These are phyloP conservation scores for Talaromyces nanjingensis DNA, from an alignment of 495 filamentous ascomycete species.

Conservation along the genomic window DNA sequence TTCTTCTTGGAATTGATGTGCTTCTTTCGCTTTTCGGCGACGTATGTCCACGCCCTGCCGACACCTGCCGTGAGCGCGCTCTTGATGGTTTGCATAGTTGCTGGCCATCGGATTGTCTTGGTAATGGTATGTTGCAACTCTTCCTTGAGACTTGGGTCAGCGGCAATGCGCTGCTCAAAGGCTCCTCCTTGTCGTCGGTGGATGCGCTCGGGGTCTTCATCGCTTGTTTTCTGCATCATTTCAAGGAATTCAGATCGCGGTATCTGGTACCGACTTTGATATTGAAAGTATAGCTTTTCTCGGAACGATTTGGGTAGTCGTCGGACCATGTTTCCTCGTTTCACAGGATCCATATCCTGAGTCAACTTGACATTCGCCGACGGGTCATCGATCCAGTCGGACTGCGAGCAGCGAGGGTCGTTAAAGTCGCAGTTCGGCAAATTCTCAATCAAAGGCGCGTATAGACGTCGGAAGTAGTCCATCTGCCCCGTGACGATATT, in stretches of 20 bases:
- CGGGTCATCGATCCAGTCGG: conserved; percentile 61
- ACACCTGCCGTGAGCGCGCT: conserved; percentile 70
- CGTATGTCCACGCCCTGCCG: conserved; percentile 60
- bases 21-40: conserved; percentile 79
- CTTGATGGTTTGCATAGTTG: conserved; percentile 77
- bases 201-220: conserved; percentile 59
- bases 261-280: conserved; percentile 82
- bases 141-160: conserved; percentile 54
- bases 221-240: conserved; percentile 66
- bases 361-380: conserved; percentile 52
- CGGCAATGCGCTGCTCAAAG: conserved; percentile 81
- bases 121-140: conserved; percentile 69
- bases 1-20: conserved; percentile 28
- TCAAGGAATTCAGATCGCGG: conserved; percentile 75
- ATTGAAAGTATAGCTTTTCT: conserved; percentile 84
- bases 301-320: conserved; percentile 84
- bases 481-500: conserved; percentile 93
- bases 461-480: conserved; percentile 81
- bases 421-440: conserved; percentile 82
- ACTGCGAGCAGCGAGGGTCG: conserved; percentile 54
- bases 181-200: conserved; percentile 68
- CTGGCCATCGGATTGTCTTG: conserved; percentile 86
- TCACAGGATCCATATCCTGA: conserved; percentile 88
- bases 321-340: conserved; percentile 91
- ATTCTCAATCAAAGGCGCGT: conserved; percentile 78